Base-by-base conservation (phyloP, 2,329 filamentous ascomycete species). In the Peltaster fructicola region DNA sequence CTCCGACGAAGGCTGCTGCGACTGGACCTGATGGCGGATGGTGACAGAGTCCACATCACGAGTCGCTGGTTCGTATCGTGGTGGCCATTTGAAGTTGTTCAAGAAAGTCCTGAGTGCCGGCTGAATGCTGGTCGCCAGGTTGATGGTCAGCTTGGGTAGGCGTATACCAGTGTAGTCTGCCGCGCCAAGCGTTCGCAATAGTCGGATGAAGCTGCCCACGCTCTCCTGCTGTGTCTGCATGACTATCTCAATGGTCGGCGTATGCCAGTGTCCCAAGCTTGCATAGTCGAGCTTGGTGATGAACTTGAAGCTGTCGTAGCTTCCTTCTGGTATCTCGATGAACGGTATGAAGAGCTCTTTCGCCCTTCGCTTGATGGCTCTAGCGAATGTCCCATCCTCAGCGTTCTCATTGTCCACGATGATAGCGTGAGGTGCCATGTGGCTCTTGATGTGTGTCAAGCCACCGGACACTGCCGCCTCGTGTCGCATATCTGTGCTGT, bases 111-210 rank as follows among this genome's bases (percentile, higher is more conserved):
- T 59, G 4, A 78, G 66, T 3, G 68, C 59, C 3, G 58, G 48
- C 37, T 92, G 80, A 10, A 84, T 55, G 15, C 68, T 54, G 14
- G 67, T 56, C 1, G 84, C 81, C 6, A 98, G 59, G 44, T 95
- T 84, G 24, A 95, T 70, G 2, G 77, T 91, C 22, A 98, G 56
- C 33, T 76, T 71, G 3, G 84, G 84, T 2, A 65, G 54, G 1
- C 63, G 56, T 20, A 75, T 58, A 1, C 74, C 73, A 22, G 69
- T 63, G 44, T 82, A 85, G 44, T 93, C 81, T 4, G 79, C 80
- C 6, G 57, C 55, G 33, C 65, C 59, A 14, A 98, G 60, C 4
- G 82, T 92, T 31, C 66, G 65, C 4, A 98, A 63, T 15, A 93
- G 60, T 27, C 80, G 65, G 24, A 80, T 66, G 15, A 93, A 48